Conservation (phyloP, 2,329 filamentous ascomycete species). For the Sarocladiaceae sp. region DNA sequence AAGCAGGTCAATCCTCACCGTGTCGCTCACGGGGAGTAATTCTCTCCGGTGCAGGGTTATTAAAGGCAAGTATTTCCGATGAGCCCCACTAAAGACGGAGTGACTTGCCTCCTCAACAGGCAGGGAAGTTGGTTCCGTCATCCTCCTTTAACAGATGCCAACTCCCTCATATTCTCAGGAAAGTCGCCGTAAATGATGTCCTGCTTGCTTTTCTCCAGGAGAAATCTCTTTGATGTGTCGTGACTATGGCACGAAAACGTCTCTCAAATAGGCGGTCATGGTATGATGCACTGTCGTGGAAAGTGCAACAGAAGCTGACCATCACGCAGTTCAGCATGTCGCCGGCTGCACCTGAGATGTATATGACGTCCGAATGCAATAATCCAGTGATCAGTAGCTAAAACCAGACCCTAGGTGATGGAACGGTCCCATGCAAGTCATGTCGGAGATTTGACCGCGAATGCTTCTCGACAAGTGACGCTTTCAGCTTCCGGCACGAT, state of each 20-base stretch:
- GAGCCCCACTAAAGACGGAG: neutral
- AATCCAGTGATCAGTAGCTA: neutral
- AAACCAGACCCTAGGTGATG: neutral
- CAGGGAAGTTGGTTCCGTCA: no score
- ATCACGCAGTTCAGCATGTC: neutral
- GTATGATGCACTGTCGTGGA: neutral
- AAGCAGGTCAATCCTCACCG: no score
- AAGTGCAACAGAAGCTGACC: neutral
- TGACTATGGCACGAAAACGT: neutral
- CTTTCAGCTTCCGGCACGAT: neutral
- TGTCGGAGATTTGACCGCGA: neutral
- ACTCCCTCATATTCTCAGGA: neutral
- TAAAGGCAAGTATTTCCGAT: slow-evolving; percentile 1
- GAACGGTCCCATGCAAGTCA: neutral
- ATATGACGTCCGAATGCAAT: neutral
- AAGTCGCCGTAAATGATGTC: no score
- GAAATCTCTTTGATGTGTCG: neutral
- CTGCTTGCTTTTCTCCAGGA: neutral
- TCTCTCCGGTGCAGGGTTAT: no score
- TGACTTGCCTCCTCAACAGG: no score
- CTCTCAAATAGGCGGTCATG: slow-evolving; percentile 2
- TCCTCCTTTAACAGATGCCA: no score
- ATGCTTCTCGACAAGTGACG: neutral
- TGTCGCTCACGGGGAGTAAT: no score
- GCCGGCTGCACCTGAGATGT: neutral